Percentiles rank a stretch among this genome's conserved stretches.
Evolutionary conservation across 2,329 filamentous ascomycete genomes (phyloP).

Genomic region (Arthrobotrys entomopaga): DNA sequence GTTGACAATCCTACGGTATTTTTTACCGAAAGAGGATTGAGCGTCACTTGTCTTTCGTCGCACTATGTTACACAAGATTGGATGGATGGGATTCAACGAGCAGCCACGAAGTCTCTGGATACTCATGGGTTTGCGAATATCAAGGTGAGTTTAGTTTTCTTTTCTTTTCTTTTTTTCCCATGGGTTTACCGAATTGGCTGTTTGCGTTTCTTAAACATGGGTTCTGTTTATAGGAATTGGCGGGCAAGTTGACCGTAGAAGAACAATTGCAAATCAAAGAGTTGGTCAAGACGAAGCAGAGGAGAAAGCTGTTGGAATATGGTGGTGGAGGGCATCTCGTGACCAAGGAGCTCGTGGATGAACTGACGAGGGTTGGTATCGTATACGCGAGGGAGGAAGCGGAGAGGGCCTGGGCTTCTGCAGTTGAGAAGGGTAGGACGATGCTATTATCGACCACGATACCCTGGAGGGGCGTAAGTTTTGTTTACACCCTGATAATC

Average conservation of each 20-base stretch:
- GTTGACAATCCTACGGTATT: constrained; percentile 29
- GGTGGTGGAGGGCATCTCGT: constrained; percentile 26
- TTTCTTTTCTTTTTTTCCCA: not conserved
- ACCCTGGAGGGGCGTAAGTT: constrained; percentile 36
- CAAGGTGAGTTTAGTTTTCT: constrained; percentile 12
- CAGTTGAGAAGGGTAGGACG: constrained; percentile 13
- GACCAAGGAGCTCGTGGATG: constrained; percentile 25
- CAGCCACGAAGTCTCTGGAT: constrained; percentile 22
- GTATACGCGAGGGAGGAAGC: constrained; percentile 32
- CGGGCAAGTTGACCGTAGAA: constrained; percentile 17
- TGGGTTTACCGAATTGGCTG: too few species aligned
- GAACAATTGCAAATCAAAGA: constrained; percentile 31
- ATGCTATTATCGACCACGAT: constrained; percentile 11
- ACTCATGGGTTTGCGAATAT: constrained; percentile 11
- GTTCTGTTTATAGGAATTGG: constrained; percentile 17
- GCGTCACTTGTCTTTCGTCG: not conserved
- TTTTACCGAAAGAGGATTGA: constrained; percentile 10
- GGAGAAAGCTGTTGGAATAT: constrained; percentile 27
- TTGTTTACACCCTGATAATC: not conserved
- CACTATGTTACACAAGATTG: constrained; percentile 33
- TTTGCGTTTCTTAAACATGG: not conserved
- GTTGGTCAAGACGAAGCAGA: constrained; percentile 36
- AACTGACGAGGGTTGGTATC: not conserved
- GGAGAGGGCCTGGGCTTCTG: constrained; percentile 33
- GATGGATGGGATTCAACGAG: constrained; percentile 19